Evolutionary conservation across 2,329 filamentous ascomycete species (phyloP), one percentile per base, ranked within the genome.

Genomic region (Penicillium expansum): DNA sequence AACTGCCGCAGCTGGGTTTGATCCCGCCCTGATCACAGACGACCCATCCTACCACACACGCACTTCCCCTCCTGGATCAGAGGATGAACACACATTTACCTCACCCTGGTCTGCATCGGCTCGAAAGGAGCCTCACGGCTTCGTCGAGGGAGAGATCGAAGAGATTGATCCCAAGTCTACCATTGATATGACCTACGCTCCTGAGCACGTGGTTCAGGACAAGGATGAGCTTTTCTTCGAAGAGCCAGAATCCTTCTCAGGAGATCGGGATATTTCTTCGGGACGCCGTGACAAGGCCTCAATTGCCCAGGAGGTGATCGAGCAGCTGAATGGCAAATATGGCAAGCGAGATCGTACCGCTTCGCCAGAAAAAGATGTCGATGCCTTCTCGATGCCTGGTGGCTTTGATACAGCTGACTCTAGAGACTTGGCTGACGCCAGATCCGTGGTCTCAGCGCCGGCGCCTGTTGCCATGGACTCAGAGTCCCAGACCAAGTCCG

Each of bases 21-120:
- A 90, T 65, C 84, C 86, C 5, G 82, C 88, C 39, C 84, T 91
- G 56, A 85, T 91, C 44, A 86, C 88, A 35, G 79, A 89, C 44
- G 81, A 91, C 63, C 83, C 84, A 0, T 76, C 72, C 1, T 91
- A 86, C 66, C 83, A 83, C 61, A 81, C 79, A 49, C 84, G 87
- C 29, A 82, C 84, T 52, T 88, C 86, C 1, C 85, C 86, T 8
- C 85, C 86, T 4, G 82, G 82, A 5, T 82, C 84, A 4, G 81
- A 84, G 61, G 81, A 83, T 59, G 80, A 82, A 49, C 68, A 65
- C n/a, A 67, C 76, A 56, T 85, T 86, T 62, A 74, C 76, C 52
- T 74, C 74, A 16, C 79, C 84, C 6, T 81, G 77, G 54, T 76
- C 77, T 1, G 80, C 83, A 62, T 80, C 78, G 9, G 71, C 75